These are phyloP conservation scores for Epithele typhae DNA, from an alignment of 768 basidiomycete species.

Conservation along the genomic window DNA sequence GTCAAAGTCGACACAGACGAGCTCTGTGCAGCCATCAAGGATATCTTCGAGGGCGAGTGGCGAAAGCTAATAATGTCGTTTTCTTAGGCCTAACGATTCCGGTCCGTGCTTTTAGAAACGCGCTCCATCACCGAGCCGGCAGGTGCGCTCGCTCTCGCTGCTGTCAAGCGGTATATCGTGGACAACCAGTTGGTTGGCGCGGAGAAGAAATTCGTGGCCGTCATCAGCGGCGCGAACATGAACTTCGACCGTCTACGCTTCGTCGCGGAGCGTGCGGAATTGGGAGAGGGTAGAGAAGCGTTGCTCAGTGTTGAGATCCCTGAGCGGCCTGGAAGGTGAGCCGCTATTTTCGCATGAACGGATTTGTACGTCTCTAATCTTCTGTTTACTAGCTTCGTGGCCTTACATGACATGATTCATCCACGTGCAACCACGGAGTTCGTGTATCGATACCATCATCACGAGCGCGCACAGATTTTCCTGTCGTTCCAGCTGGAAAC, in stretches of 20 bases:
- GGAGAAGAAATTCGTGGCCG: conserved; percentile 83
- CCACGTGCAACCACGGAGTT: conserved; percentile 95
- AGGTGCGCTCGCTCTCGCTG: conserved; percentile 89
- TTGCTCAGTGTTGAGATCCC: conserved; percentile 93
- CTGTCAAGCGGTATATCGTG: conserved; percentile 82
- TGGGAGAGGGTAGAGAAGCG: conserved; percentile 94
- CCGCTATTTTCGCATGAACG: no score
- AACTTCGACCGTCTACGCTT: conserved; percentile 96
- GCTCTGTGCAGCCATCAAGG: conserved; percentile 97
- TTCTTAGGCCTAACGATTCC: no score
- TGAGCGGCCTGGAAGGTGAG: conserved; percentile 83
- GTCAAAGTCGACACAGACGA: conserved; percentile 92
- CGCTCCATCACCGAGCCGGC: conserved; percentile 96
- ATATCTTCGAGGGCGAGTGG: conserved; percentile 87
- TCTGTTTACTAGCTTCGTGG: conserved; percentile 62
- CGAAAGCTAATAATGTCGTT: no score
- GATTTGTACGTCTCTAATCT: conserved; percentile 1
- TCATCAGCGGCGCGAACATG: conserved; percentile 97
- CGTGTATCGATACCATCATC: conserved; percentile 82
- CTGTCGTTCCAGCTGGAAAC: conserved; percentile 84
- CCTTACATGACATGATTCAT: conserved; percentile 81
- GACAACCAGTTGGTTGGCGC: conserved; percentile 79
- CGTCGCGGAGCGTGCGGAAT: conserved; percentile 96
- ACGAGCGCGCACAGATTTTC: conserved; percentile 77
- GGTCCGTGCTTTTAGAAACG: conserved; percentile 86